These are phyloP conservation scores for Linaria vulgaris DNA, from an alignment of 257 asterid genomes.

Conservation along the genomic window DNA sequence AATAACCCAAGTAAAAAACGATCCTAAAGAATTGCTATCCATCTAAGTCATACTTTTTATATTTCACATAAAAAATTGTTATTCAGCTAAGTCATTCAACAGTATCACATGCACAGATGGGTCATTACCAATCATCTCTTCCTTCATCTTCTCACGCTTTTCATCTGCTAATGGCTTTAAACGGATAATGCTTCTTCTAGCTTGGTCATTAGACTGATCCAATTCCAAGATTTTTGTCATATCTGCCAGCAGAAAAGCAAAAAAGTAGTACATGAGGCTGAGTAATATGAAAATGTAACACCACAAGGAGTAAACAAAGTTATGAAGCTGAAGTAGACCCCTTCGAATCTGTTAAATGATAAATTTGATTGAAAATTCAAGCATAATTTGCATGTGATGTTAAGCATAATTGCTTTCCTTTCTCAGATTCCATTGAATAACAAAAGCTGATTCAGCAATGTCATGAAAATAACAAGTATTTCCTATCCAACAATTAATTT, in stretches of 20 bases:
- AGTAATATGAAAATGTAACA: conserved; percentile 4
- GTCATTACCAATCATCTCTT: conserved; percentile 85
- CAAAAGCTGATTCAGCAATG: not conserved
- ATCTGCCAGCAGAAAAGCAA: conserved; percentile 45
- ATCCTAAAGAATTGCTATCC: no score
- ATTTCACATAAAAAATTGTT: no score
- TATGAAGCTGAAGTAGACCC: not conserved
- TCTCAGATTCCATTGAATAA: not conserved
- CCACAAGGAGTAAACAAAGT: not conserved
- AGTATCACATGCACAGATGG: conserved; percentile 7
- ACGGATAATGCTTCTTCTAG: conserved; percentile 69
- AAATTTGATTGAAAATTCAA: no score
- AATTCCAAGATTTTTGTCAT: conserved; percentile 74
- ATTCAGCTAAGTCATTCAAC: not conserved
- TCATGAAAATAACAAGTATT: not conserved
- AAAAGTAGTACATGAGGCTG: conserved; percentile 8
- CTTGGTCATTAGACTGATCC: conserved; percentile 79
- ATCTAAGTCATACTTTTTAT: not conserved
- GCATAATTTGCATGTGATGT: no score
- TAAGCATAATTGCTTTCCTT: not conserved
- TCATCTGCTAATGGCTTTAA: conserved; percentile 92
- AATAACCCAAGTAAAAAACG: no score
- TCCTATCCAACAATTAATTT: conserved; percentile 17
- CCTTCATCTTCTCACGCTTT: conserved; percentile 96
- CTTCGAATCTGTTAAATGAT: not conserved